Percentiles rank a stretch among this genome's conserved stretches.
These are phyloP conservation scores for Lasiodiplodia citricola DNA, from an alignment of 2,329 filamentous ascomycete genomes.

Conservation along the genomic window DNA sequence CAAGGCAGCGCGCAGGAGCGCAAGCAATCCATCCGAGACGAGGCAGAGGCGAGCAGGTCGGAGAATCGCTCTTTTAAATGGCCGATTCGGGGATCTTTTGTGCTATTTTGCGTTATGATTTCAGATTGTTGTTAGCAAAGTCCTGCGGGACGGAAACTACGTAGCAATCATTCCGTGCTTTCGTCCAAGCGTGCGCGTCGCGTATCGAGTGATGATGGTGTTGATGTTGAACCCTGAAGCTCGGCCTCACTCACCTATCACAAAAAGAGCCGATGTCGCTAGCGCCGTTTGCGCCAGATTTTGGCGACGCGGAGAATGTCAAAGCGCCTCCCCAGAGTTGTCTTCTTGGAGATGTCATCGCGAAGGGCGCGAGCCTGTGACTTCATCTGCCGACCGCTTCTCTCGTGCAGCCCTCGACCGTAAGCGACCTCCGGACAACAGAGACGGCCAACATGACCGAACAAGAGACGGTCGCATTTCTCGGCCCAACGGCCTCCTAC, in stretches of 20 bases:
- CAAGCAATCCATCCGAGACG: conserved; percentile 14
- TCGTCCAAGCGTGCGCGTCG: not conserved
- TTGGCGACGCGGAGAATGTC: conserved; percentile 20
- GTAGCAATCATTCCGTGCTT: conserved; percentile 20
- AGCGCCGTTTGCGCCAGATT: conserved; percentile 14
- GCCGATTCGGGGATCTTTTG: conserved; percentile 22
- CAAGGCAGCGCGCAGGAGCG: conserved; percentile 19
- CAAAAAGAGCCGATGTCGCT: conserved; percentile 4
- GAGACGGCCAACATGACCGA: not conserved
- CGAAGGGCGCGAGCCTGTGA: conserved; percentile 3
- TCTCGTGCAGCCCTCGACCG: not conserved
- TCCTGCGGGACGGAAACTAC: conserved; percentile 12
- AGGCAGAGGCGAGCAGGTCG: conserved; percentile 25
- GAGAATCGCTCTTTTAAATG: conserved; percentile 22
- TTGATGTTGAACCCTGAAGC: not conserved
- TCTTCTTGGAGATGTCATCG: not conserved
- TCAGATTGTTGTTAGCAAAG: conserved; percentile 25
- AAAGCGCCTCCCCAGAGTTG: not conserved
- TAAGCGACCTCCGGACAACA: too few relatives aligned
- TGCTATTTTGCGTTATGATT: conserved; percentile 23
- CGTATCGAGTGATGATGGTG: not conserved
- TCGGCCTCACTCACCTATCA: not conserved
- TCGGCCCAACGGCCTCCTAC: conserved; percentile 70
- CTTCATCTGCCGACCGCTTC: not conserved
- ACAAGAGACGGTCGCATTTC: conserved; percentile 56